Conservation (phyloP, 1,284 basidiomycete genomes). For the Amylostereum areolatum region DNA sequence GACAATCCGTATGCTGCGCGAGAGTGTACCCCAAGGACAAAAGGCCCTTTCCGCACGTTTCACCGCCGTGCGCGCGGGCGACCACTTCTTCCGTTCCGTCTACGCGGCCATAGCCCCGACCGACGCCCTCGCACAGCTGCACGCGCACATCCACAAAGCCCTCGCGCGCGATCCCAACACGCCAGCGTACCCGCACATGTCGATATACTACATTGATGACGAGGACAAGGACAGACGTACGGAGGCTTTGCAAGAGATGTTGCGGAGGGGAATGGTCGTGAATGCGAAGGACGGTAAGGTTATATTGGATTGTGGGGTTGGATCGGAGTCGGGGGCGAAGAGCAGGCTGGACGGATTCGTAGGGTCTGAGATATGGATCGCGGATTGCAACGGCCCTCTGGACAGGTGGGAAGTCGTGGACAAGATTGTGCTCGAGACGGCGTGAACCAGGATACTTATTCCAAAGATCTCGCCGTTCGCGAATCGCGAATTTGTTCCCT, state of each 20-base stretch:
- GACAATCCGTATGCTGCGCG: slow-evolving; percentile 34
- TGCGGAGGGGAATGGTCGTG: slow-evolving; percentile 27
- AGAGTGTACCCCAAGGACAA: slow-evolving; percentile 32
- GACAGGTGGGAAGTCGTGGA: slow-evolving; percentile 51
- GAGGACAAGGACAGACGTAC: slow-evolving; percentile 39
- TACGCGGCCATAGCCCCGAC: slow-evolving; percentile 45
- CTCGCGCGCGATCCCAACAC: slow-evolving; percentile 39
- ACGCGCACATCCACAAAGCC: slow-evolving; percentile 35
- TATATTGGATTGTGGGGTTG: slow-evolving; percentile 26
- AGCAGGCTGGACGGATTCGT: slow-evolving; percentile 38
- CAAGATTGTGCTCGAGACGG: slow-evolving; percentile 20
- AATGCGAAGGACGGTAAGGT: slow-evolving; percentile 17
- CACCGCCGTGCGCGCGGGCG: slow-evolving; percentile 44
- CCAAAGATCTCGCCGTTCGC: too few relatives aligned
- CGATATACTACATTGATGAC: slow-evolving; percentile 64
- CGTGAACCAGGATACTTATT: background rate
- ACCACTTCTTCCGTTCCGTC: slow-evolving; percentile 67
- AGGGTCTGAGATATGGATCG: slow-evolving; percentile 56
- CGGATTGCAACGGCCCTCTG: slow-evolving; percentile 56
- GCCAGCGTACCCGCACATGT: slow-evolving; percentile 62
- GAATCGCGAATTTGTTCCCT: too few relatives aligned
- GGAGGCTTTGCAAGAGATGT: slow-evolving; percentile 29
- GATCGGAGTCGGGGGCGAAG: slow-evolving; percentile 14
- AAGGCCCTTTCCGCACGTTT: slow-evolving; percentile 38
- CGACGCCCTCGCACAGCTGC: slow-evolving; percentile 40